A percentile compares a stretch with the other conserved stretches of the same genome.
Conservation (phyloP, 495 filamentous ascomycete genomes). For the Aspergillus conjunctus region DNA sequence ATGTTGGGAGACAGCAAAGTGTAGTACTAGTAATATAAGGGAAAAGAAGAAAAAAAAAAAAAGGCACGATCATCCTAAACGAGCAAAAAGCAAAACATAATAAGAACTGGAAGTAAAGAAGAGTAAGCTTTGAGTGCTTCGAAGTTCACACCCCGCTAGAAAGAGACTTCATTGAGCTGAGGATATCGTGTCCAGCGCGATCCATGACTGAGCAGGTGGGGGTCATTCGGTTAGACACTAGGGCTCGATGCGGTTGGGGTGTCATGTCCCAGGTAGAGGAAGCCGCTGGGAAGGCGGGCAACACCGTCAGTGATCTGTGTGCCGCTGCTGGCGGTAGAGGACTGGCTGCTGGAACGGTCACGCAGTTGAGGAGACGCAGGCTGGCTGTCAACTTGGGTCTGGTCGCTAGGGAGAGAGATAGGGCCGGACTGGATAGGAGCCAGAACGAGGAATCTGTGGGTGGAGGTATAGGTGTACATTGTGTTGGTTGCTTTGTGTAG, state of each 20-base stretch:
- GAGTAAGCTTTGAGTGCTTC: slow-evolving; percentile 4
- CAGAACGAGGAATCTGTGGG: slow-evolving; percentile 43
- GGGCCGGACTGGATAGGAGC: slow-evolving; percentile 43
- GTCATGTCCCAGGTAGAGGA: slow-evolving; percentile 38
- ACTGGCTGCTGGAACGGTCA: slow-evolving; percentile 14
- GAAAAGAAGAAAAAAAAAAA: slow-evolving; percentile 4
- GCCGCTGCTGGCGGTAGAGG: slow-evolving; percentile 24
- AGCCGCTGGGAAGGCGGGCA: slow-evolving; percentile 30
- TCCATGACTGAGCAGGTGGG: slow-evolving; percentile 15
- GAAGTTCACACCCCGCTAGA: slow-evolving; percentile 7
- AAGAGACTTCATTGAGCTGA: slow-evolving; percentile 14
- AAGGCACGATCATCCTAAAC: not conserved
- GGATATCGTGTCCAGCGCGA: slow-evolving; percentile 33
- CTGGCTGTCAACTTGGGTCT: slow-evolving; percentile 24
- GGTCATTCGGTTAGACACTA: slow-evolving; percentile 12
- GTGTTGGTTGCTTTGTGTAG: slow-evolving; percentile 24
- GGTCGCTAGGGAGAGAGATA: slow-evolving; percentile 30
- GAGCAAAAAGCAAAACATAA: slow-evolving; percentile 3
- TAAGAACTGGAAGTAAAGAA: slow-evolving; percentile 13
- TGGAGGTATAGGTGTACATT: slow-evolving; percentile 44
- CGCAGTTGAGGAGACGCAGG: slow-evolving; percentile 1
- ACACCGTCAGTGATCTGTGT: slow-evolving; percentile 24
- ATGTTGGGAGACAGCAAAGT: slow-evolving; percentile 6
- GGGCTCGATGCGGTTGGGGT: slow-evolving; percentile 3
- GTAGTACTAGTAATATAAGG: slow-evolving; percentile 8